Percentiles rank a stretch among this genome's conserved stretches.
These are phyloP conservation scores for Komagataella kurtzmanii DNA, from an alignment of 805 yeast species.

Conservation along the genomic window DNA sequence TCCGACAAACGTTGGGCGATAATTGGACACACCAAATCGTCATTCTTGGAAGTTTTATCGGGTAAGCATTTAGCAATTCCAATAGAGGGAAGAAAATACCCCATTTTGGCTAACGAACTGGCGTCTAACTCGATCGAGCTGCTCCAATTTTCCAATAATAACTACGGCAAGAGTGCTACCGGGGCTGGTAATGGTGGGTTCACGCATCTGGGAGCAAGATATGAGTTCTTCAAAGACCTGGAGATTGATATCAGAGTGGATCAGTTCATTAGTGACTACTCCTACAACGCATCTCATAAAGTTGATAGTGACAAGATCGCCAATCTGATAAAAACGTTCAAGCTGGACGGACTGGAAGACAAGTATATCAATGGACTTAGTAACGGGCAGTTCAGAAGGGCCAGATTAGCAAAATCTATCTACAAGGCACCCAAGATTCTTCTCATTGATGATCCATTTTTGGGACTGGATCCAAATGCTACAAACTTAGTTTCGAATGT, in stretches of 20 bases:
- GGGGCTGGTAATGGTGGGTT: slow-evolving; percentile 28
- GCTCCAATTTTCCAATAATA: slow-evolving; percentile 21
- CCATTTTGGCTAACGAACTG: slow-evolving; percentile 26
- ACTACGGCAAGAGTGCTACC: slow-evolving; percentile 15
- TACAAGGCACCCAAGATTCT: slow-evolving; percentile 51
- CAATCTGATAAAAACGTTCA: slow-evolving; percentile 32
- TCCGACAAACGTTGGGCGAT: slow-evolving; percentile 37
- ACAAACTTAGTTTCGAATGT: slow-evolving; percentile 43
- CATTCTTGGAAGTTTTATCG: slow-evolving; percentile 31
- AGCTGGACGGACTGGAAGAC: slow-evolving; percentile 40
- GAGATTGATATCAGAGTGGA: slow-evolving; percentile 64
- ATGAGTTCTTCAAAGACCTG: slow-evolving; percentile 69
- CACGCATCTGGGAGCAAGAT: slow-evolving; percentile 80
- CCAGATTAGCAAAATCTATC: slow-evolving; percentile 69
- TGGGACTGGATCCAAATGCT: slow-evolving; percentile 80
- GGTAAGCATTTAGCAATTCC: slow-evolving; percentile 42
- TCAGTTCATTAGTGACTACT: slow-evolving; percentile 43
- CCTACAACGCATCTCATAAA: slow-evolving; percentile 26
- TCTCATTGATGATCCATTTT: slow-evolving; percentile 80
- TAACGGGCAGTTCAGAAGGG: slow-evolving; percentile 90
- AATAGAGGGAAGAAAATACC: slow-evolving; percentile 38
- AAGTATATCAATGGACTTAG: slow-evolving; percentile 81
- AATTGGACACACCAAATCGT: slow-evolving; percentile 22
- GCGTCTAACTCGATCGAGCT: slow-evolving; percentile 29
- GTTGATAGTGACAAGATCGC: slow-evolving; percentile 24